Conservation (phyloP, 345 rosid species). For the Salix udensis region DNA sequence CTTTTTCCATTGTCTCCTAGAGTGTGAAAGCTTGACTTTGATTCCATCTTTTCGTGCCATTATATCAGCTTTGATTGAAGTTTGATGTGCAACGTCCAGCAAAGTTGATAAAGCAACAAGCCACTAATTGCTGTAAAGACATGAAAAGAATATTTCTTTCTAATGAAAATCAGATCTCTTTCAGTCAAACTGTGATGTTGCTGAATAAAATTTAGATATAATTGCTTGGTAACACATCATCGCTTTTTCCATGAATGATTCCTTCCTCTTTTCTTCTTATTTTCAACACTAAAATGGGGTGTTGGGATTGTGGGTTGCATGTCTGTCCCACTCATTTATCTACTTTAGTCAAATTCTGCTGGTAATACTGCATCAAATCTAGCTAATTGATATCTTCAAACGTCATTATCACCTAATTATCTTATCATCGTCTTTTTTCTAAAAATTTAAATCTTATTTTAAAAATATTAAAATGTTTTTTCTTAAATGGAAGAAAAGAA, state of each 20-base stretch:
- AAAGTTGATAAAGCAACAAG: background rate
- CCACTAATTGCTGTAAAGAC: conserved; percentile 7
- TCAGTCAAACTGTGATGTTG: background rate
- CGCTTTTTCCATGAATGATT: conserved; percentile 1
- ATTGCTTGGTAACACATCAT: background rate
- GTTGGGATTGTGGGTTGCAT: conserved; percentile 11
- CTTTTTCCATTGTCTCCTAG: background rate
- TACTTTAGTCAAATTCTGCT: conserved; percentile 5
- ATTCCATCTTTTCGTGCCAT: background rate
- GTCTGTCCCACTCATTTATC: conserved; percentile 7
- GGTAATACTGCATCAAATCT: background rate
- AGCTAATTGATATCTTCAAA: background rate
- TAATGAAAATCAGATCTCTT: conserved; percentile 4
- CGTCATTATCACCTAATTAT: background rate
- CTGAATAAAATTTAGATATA: conserved; percentile 1
- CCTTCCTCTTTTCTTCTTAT: background rate
- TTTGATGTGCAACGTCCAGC: background rate
- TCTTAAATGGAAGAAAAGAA: no score
- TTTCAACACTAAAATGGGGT: background rate
- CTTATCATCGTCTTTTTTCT: background rate
- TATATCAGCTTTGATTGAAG: background rate
- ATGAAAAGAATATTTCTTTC: conserved; percentile 6
- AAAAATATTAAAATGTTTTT: no score
- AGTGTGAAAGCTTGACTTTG: conserved; percentile 16
- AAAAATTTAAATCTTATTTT: no score